Evolutionary conservation across 148 eudicot genomes (phyloP).

Genomic region (Spergularia bocconei): DNA sequence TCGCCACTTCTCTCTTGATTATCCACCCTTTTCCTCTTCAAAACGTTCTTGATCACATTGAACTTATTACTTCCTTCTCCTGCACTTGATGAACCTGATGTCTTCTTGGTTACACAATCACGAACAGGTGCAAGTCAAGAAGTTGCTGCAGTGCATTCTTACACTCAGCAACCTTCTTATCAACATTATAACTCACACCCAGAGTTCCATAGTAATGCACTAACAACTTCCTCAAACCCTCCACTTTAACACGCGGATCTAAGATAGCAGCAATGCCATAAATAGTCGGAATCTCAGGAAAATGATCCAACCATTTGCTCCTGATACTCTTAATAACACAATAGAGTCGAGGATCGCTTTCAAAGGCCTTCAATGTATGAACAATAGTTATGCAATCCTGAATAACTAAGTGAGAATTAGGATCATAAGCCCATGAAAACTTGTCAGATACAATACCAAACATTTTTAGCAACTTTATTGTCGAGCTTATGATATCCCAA

Average conservation of each 20-base stretch:
- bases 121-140: not conserved
- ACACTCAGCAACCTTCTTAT: constrained; percentile 9
- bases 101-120: not conserved
- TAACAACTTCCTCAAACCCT: constrained; percentile 9
- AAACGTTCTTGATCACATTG: not conserved
- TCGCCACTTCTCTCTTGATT: not conserved
- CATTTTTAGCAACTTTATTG: not conserved
- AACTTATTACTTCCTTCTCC: not conserved
- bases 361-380: constrained; percentile 3
- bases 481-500: not conserved
- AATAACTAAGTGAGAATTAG: constrained; percentile 4
- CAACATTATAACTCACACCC: not conserved
- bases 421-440: constrained; percentile 6
- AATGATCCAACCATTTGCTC: constrained; percentile 17
- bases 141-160: not conserved
- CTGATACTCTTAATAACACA: constrained; percentile 7
- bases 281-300: constrained; percentile 13
- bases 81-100: not conserved
- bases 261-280: constrained; percentile 6
- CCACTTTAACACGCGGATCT: constrained; percentile 1
- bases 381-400: constrained; percentile 4
- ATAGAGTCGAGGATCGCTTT: constrained; percentile 5
- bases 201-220: constrained; percentile 3
- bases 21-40: not conserved
- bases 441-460: not conserved